A percentile compares a stretch with the other conserved stretches of the same genome.
These are phyloP conservation scores for Botrytis fragariae DNA, from an alignment of 2,329 filamentous ascomycete genomes.

Conservation along the genomic window DNA sequence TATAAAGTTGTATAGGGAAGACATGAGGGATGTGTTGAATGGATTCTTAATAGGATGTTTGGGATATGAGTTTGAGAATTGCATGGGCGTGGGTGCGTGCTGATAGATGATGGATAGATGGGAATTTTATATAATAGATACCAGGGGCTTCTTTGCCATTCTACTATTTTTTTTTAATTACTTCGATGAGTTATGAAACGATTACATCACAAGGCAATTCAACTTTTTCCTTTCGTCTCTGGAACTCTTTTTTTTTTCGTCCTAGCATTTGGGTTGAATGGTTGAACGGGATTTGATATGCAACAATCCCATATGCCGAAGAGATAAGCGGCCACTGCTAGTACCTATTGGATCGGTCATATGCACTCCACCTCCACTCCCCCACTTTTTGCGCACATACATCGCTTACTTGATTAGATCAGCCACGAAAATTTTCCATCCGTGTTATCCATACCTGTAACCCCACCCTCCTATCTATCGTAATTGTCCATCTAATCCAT, in stretches of 20 bases:
- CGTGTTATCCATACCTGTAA: background rate
- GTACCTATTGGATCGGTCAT: background rate
- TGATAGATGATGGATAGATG: background rate
- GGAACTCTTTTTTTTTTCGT: background rate
- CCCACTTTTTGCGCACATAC: background rate
- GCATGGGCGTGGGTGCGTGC: background rate
- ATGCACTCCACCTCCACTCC: background rate
- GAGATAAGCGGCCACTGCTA: background rate
- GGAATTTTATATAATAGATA: background rate
- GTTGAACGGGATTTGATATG: background rate
- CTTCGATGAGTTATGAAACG: background rate
- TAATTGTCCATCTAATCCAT: too few species aligned
- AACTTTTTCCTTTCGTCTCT: background rate
- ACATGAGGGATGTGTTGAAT: background rate
- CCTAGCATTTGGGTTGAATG: background rate
- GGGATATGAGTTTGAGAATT: background rate
- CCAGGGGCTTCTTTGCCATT: background rate
- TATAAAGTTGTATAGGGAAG: too few species aligned
- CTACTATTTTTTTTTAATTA: background rate
- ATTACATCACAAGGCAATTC: background rate
- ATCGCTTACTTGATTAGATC: background rate
- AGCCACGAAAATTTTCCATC: background rate
- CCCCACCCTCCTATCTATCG: background rate
- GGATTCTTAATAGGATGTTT: background rate
- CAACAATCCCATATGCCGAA: background rate